Percentiles rank a stretch among this genome's conserved stretches.
Conservation (phyloP, 208 protist species). For the Polymyxa betae region DNA sequence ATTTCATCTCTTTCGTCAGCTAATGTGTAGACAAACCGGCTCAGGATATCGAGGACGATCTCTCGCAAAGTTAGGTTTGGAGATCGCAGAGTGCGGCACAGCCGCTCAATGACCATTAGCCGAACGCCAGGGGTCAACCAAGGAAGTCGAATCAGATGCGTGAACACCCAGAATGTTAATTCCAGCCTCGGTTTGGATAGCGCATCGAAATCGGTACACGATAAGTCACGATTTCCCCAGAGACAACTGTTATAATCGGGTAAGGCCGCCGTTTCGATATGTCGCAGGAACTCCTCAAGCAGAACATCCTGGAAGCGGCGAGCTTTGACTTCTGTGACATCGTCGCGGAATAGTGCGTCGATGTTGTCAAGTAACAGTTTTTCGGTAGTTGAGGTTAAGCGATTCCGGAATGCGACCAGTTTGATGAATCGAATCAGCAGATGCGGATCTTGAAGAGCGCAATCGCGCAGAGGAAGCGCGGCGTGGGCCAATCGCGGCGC, state of each 20-base stretch:
- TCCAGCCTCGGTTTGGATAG: neutral
- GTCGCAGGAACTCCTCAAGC: constrained; percentile 23
- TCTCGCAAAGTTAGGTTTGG: neutral
- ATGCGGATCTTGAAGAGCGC: neutral
- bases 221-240: constrained; percentile 10
- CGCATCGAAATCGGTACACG: constrained; percentile 15
- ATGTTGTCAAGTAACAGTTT: neutral
- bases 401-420: constrained; percentile 35
- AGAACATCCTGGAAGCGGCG: neutral
- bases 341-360: neutral
- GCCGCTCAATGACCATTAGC: neutral
- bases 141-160: neutral
- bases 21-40: neutral
- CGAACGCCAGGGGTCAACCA: neutral
- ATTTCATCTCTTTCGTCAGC: neutral
- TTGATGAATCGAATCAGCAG: neutral
- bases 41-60: neutral
- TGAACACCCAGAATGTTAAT: neutral
- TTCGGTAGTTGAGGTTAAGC: neutral
- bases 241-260: neutral
- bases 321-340: neutral
- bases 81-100: neutral
- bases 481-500: neutral
- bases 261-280: neutral
- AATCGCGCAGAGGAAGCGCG: neutral